Base-by-base conservation (phyloP, 139 green algal genomes). In the Picochlorum sp. region DNA sequence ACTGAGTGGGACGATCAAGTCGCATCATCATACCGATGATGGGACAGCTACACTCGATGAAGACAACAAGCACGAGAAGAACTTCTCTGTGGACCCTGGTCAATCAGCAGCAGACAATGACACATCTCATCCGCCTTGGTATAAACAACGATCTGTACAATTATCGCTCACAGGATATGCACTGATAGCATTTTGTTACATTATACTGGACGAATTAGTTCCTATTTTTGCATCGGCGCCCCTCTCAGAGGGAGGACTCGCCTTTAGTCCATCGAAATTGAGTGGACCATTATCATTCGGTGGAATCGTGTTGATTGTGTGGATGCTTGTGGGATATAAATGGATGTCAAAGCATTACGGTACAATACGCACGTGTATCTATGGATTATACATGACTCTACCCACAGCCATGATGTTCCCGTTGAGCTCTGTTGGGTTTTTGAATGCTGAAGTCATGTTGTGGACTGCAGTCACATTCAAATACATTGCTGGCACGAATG, bases 221-320 rank as follows among this genome's bases (percentile, higher is more conserved):
- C 85, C 85, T 15, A 75, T 91, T 55, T 91, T 70, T 58, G 83
- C 78, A 6, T 79, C 76, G 6, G 80, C 83, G 18, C 78, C 76
- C 2, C 11, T 66, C 8, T 8, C 37, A 1, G 31, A 77, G 44
- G 79, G 83, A 54, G 82, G 85, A 0, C 66, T 91, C 37, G 76
- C 49, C 31, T 66, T 89, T 3, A 4, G 58, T 0, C 61, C 81
- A 16, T 62, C 60, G 1, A 58, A 84, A 60, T 66, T 91, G 11
- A 81, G 81, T 20, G 60, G 61, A 10, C 76, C 81, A 6, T 71
- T 91, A 3, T 66, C 76, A 18, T 75, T 87, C 16, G 70, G 74
- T 38, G 85, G 83, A 2, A 16, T 67, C 0, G 69, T 71, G 1
- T 65, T 91, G 3, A 79, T 88, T 30, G 0, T 62, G 4, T 79